Conservation (phyloP, 495 filamentous ascomycete genomes). For the Tuber umbilicatum region DNA sequence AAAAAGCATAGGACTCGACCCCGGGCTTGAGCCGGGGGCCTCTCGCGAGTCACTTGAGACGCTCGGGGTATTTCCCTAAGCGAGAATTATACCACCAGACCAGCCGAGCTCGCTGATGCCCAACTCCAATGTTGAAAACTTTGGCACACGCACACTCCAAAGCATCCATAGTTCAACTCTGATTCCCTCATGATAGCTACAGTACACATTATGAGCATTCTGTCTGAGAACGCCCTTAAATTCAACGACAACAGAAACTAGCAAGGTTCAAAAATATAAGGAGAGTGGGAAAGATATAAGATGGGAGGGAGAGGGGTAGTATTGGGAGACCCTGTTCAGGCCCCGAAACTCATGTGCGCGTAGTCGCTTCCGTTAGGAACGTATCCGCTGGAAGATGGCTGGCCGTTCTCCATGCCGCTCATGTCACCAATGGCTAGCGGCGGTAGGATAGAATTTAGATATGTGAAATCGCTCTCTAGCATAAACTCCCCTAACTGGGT, state of each 20-base stretch:
- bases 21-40: constrained; percentile 6
- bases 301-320: neutral
- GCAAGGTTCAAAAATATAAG: neutral
- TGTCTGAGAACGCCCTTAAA: neutral
- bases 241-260: neutral
- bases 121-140: neutral
- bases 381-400: neutral
- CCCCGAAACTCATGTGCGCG: neutral
- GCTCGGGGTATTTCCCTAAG: constrained; percentile 10
- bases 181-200: neutral
- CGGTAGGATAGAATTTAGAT: constrained; percentile 38
- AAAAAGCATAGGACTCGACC: constrained; percentile 4
- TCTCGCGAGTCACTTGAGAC: neutral
- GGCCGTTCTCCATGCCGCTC: constrained; percentile 5
- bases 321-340: neutral
- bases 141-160: neutral
- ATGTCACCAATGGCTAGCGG: constrained; percentile 29
- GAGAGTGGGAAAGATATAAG: neutral
- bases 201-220: neutral
- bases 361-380: neutral
- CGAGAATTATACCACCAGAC: constrained; percentile 11
- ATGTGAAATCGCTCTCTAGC: constrained; percentile 45
- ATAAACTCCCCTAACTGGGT: constrained; percentile 48
- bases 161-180: neutral
- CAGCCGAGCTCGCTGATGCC: constrained; percentile 6